phyloP scores from a whole-genome alignment of 2,329 filamentous ascomycete genomes.

The Alternaria hordeiaustralica region DNA sequence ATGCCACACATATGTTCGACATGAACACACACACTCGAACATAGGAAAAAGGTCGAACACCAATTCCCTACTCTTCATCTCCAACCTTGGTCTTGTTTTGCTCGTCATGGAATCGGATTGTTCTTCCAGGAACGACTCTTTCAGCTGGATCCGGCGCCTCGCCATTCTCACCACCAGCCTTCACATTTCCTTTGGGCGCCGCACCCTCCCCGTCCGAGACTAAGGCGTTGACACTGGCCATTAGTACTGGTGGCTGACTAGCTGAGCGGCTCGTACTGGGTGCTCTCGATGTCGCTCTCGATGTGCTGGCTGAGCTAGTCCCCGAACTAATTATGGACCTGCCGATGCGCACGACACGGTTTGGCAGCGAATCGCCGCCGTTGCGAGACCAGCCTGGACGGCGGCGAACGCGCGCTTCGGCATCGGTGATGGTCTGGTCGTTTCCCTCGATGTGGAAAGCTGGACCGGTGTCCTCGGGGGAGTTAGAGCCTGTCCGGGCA shows the following conservation, averaged over 20 bases:
- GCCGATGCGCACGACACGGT: constrained; percentile 44
- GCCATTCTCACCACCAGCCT: background rate
- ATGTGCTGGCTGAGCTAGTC: constrained; percentile 9
- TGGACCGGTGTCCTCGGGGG: constrained; percentile 28
- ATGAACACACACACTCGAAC: background rate
- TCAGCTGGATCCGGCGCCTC: background rate
- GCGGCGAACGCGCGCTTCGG: constrained; percentile 32
- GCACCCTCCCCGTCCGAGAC: background rate
- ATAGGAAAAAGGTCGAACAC: background rate
- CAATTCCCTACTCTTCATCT: background rate
- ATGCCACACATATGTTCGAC: background rate
- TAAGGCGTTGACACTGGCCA: background rate
- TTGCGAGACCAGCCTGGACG: constrained; percentile 30
- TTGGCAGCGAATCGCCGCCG: constrained; percentile 31
- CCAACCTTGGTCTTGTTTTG: background rate
- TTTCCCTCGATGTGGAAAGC: constrained; percentile 41
- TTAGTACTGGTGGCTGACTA: background rate
- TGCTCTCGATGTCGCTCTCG: constrained; percentile 3
- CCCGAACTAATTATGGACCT: constrained; percentile 40
- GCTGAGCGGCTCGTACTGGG: background rate
- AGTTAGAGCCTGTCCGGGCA: constrained; percentile 9
- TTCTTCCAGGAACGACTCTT: constrained; percentile 20
- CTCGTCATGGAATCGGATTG: constrained; percentile 43
- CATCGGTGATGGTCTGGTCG: constrained; percentile 21
- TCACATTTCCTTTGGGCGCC: background rate